These are phyloP conservation scores for Amylostereum areolatum DNA, from an alignment of 1,284 basidiomycete species.

Conservation along the genomic window DNA sequence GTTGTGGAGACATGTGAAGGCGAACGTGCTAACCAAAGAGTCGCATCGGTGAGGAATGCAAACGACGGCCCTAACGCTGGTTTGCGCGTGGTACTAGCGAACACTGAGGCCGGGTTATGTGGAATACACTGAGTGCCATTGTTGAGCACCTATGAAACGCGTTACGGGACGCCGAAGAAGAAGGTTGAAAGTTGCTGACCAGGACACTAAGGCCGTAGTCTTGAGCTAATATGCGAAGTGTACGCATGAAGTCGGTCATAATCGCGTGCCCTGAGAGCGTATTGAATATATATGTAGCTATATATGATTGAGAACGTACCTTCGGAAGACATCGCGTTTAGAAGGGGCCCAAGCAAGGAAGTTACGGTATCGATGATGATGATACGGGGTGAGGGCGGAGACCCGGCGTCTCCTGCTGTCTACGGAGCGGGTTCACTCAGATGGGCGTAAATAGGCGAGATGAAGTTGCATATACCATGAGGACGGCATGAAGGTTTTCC, in stretches of 20 bases:
- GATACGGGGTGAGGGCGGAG: constrained; percentile 29
- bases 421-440: background rate
- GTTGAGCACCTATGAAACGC: constrained; percentile 36
- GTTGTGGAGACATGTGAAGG: background rate
- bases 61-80: constrained; percentile 73
- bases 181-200: constrained; percentile 34
- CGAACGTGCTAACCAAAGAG: constrained; percentile 53
- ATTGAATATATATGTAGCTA: background rate
- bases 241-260: constrained; percentile 68
- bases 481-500: constrained; percentile 30
- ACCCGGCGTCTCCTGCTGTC: background rate
- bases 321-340: constrained; percentile 64
- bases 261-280: constrained; percentile 48
- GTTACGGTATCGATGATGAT: constrained; percentile 66
- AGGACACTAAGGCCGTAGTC: constrained; percentile 40
- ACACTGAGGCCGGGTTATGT: constrained; percentile 31
- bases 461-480: constrained; percentile 19
- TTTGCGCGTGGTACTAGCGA: constrained; percentile 40
- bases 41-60: constrained; percentile 63
- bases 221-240: constrained; percentile 48
- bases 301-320: constrained; percentile 24
- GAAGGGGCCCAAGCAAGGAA: constrained; percentile 53
- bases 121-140: constrained; percentile 30
- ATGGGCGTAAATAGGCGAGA: background rate
- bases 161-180: constrained; percentile 22